Conservation (phyloP, 176 grass and related monocot species). For the Ananas comosus region DNA sequence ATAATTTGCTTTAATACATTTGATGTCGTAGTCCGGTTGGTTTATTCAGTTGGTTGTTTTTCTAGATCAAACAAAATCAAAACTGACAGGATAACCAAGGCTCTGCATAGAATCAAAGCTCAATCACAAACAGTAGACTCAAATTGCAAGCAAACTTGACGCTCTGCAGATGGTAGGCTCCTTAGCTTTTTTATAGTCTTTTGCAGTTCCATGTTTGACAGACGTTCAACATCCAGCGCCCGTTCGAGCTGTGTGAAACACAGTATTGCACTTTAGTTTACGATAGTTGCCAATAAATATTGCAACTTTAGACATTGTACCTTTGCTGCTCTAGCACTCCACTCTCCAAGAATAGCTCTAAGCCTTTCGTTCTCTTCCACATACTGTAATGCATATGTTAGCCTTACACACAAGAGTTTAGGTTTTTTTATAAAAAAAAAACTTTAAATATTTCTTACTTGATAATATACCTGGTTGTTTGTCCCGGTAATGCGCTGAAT, state of each 20-base stretch:
- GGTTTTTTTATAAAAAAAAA: not conserved
- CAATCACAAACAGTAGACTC: too few relatives aligned
- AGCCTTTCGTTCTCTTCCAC: slow-evolving; percentile 95
- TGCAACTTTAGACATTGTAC: slow-evolving; percentile 17
- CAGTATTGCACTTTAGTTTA: not conserved
- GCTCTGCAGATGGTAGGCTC: slow-evolving; percentile 5
- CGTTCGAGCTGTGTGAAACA: slow-evolving; percentile 71
- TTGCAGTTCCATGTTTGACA: slow-evolving; percentile 49
- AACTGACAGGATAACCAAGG: too few relatives aligned
- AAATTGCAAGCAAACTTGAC: not conserved
- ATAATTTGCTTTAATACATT: too few relatives aligned
- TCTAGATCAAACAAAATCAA: too few relatives aligned
- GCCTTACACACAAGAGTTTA: slow-evolving; percentile 4
- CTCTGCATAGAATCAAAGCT: too few relatives aligned
- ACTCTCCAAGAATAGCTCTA: slow-evolving; percentile 97
- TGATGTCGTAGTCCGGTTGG: too few relatives aligned
- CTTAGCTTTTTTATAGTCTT: slow-evolving; percentile 38
- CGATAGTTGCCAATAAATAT: not conserved
- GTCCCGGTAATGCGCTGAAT: slow-evolving; percentile 65
- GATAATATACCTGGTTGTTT: slow-evolving; percentile 58
- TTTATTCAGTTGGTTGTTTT: too few relatives aligned
- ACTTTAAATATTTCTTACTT: slow-evolving; percentile 8
- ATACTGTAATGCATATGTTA: slow-evolving; percentile 42
- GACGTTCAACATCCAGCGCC: slow-evolving; percentile 71
- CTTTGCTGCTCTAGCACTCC: slow-evolving; percentile 95